Conservation (phyloP, 495 filamentous ascomycete genomes). For the Tuber melanosporum region DNA sequence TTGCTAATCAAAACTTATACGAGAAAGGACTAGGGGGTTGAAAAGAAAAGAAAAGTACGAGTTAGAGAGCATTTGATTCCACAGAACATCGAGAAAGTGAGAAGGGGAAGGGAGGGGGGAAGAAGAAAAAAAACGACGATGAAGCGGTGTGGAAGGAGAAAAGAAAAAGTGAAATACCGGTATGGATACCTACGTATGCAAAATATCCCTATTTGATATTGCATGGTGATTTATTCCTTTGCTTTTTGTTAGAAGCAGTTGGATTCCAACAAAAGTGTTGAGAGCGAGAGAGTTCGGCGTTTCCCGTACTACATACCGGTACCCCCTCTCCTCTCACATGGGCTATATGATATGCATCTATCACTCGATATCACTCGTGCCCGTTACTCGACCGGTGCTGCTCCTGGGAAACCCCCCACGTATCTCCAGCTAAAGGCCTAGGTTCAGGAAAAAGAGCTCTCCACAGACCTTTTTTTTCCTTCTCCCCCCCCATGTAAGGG, state of each 20-base stretch:
- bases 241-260: conserved; percentile 4
- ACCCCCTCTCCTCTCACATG: neutral
- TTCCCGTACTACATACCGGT: neutral
- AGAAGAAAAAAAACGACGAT: neutral
- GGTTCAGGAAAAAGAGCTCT: neutral
- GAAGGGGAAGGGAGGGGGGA: neutral
- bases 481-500: neutral
- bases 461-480: neutral
- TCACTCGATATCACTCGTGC: conserved; percentile 3
- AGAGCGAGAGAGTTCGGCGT: conserved; percentile 1
- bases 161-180: neutral
- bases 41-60: neutral
- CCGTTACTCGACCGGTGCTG: neutral
- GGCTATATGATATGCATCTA: conserved; percentile 1
- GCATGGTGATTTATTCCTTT: neutral
- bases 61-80: neutral
- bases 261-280: conserved; percentile 3
- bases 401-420: neutral
- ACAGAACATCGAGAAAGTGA: neutral
- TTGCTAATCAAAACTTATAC: conserved; percentile 4
- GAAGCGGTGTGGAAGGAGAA: neutral
- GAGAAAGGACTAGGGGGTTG: neutral
- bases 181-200: conserved; percentile 3
- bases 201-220: neutral
- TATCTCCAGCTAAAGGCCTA: neutral